These are phyloP conservation scores for Acanthamoeba triangularis DNA, from an alignment of 208 protist species.

Conservation along the genomic window DNA sequence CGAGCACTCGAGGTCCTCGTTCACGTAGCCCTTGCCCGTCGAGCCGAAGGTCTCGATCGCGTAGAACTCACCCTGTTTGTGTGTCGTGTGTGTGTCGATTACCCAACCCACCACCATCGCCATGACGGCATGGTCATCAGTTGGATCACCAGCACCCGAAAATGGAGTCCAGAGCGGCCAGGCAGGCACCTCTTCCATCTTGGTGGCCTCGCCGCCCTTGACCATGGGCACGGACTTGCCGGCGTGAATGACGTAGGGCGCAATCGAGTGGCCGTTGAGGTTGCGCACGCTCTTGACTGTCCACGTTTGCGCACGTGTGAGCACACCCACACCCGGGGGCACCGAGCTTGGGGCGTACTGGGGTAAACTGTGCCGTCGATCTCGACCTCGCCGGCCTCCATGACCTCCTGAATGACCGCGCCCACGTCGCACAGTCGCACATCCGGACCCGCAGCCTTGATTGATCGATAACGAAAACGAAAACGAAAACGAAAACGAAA, in stretches of 20 bases:
- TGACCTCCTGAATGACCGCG: constrained; percentile 98
- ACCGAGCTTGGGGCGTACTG: no score
- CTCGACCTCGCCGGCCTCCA: constrained; percentile 98
- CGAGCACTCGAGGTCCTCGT: constrained; percentile 97
- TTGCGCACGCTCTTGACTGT: constrained; percentile 98
- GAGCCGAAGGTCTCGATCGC: constrained; percentile 99
- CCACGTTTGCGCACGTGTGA: no score
- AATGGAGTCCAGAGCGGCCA: no score
- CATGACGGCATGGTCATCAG: no score
- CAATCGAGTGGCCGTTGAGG: constrained; percentile 99
- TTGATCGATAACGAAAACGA: no score
- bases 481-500: no score
- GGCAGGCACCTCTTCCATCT: constrained; percentile 94
- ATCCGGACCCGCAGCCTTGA: constrained; percentile 97
- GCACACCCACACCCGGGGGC: no score
- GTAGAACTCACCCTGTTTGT: constrained; percentile 98
- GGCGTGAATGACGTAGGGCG: constrained; percentile 98
- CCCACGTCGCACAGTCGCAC: constrained; percentile 97
- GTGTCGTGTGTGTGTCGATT: neutral
- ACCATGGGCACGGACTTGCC: constrained; percentile 99
- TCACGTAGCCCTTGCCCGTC: constrained; percentile 96
- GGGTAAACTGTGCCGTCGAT: constrained; percentile 95
- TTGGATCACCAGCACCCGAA: no score
- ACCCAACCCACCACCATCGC: neutral
- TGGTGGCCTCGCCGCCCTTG: constrained; percentile 95